Evolutionary conservation across 805 yeast species (phyloP).

Genomic region (Candida ortonii): DNA sequence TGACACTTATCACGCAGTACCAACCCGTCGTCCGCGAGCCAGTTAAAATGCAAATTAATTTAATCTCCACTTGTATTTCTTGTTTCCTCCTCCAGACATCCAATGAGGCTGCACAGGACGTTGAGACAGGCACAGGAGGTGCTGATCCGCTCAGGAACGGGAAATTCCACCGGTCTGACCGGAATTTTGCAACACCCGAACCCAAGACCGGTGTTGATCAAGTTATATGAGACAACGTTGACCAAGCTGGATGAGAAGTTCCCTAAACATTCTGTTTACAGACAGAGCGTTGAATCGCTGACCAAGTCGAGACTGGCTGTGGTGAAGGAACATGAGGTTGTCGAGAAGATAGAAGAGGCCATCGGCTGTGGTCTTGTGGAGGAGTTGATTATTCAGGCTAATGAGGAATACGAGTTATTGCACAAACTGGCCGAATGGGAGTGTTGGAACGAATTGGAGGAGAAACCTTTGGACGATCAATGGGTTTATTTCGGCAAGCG

Average conservation of each 20-base stretch:
- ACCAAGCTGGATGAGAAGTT: slow-evolving; percentile 53
- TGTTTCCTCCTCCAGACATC: slow-evolving; percentile 1
- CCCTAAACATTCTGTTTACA: slow-evolving; percentile 73
- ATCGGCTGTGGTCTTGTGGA: slow-evolving; percentile 84
- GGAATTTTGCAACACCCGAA: slow-evolving; percentile 78
- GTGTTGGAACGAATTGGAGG: slow-evolving; percentile 78
- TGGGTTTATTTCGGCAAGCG: slow-evolving; percentile 80
- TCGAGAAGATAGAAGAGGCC: slow-evolving; percentile 63
- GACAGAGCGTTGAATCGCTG: slow-evolving; percentile 68
- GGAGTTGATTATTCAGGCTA: slow-evolving; percentile 78
- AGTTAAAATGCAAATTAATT: too few species aligned
- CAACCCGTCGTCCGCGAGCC: too few species aligned
- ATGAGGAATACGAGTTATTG: slow-evolving; percentile 71
- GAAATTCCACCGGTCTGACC: slow-evolving; percentile 78
- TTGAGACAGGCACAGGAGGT: slow-evolving; percentile 43
- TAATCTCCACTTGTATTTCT: too few species aligned
- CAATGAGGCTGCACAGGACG: slow-evolving; percentile 35
- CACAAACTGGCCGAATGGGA: slow-evolving; percentile 66
- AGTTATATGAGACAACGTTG: slow-evolving; percentile 70
- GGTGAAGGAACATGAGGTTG: slow-evolving; percentile 60
- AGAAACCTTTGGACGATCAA: slow-evolving; percentile 75
- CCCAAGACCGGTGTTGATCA: slow-evolving; percentile 74
- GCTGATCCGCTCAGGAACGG: slow-evolving; percentile 55
- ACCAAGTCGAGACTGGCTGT: slow-evolving; percentile 66
- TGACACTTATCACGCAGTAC: too few species aligned